Evolutionary conservation across 495 filamentous ascomycete species (phyloP).

Genomic region (Trichoderma virens): DNA sequence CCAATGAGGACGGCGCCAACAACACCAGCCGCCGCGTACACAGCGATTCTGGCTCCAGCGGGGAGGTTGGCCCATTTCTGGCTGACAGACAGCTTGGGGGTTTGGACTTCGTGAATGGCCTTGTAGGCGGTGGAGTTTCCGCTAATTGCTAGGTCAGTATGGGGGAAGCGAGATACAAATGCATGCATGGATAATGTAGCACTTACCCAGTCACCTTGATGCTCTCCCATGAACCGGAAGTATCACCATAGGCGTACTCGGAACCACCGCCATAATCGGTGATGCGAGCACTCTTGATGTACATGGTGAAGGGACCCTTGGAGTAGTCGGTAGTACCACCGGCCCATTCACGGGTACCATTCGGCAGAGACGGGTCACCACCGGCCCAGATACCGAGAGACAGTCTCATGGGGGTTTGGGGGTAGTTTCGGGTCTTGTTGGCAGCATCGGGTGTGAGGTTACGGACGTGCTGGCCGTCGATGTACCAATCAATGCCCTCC

Average conservation of each 20-base stretch:
- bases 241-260: slow-evolving; percentile 61
- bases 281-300: slow-evolving; percentile 56
- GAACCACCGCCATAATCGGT: slow-evolving; percentile 61
- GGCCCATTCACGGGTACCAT: slow-evolving; percentile 61
- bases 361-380: slow-evolving; percentile 57
- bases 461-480: slow-evolving; percentile 62
- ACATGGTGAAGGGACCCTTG: slow-evolving; percentile 68
- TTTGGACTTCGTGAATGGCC: slow-evolving; percentile 29
- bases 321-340: slow-evolving; percentile 68
- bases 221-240: slow-evolving; percentile 57
- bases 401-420: slow-evolving; percentile 81
- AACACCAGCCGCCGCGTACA: slow-evolving; percentile 49
- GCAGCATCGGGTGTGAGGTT: slow-evolving; percentile 58
- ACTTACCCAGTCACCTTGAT: slow-evolving; percentile 42
- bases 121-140: slow-evolving; percentile 56
- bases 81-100: slow-evolving; percentile 37
- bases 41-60: slow-evolving; percentile 45
- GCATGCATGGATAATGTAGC: slow-evolving; percentile 41
- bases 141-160: slow-evolving; percentile 28
- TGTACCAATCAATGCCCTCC: slow-evolving; percentile 59
- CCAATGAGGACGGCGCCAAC: slow-evolving; percentile 42
- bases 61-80: slow-evolving; percentile 54
- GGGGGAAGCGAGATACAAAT: slow-evolving; percentile 18
- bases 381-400: slow-evolving; percentile 83
- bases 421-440: slow-evolving; percentile 58